A percentile compares a stretch with the other conserved stretches of the same genome.
phyloP scores from a whole-genome alignment of 179 eudicot genomes.

The Silene noctiflora region DNA sequence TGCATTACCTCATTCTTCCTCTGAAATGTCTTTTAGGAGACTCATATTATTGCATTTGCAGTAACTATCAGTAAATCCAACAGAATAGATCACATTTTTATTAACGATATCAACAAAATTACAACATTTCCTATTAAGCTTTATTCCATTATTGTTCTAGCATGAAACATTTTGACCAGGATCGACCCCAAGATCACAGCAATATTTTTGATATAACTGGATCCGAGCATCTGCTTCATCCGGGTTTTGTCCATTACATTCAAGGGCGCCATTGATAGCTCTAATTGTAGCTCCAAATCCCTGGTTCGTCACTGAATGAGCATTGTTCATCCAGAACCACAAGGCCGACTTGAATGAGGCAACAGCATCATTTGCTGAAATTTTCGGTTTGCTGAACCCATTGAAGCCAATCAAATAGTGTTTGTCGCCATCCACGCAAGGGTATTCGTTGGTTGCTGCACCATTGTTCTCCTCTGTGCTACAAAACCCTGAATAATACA shows the following conservation, averaged over 20 bases:
- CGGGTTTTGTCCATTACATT: slow-evolving; percentile 24
- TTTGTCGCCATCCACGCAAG: slow-evolving; percentile 20
- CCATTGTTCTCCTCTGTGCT: slow-evolving; percentile 26
- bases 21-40: too few species aligned
- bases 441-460: slow-evolving; percentile 13
- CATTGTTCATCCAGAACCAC: slow-evolving; percentile 33
- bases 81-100: too few species aligned
- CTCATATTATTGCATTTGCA: too few species aligned
- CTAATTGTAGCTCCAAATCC: slow-evolving; percentile 33
- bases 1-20: too few species aligned
- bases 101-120: too few species aligned
- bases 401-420: slow-evolving; percentile 21
- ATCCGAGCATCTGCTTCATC: slow-evolving; percentile 17
- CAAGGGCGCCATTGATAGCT: slow-evolving; percentile 21
- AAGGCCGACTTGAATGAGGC: slow-evolving; percentile 30
- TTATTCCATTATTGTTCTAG: neutral
- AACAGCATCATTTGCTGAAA: slow-evolving; percentile 19
- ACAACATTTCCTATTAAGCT: too few species aligned
- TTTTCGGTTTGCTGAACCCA: slow-evolving; percentile 27
- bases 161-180: slow-evolving; percentile 31
- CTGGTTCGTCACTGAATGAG: slow-evolving; percentile 23
- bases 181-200: slow-evolving; percentile 26
- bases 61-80: too few species aligned
- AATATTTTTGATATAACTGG: slow-evolving; percentile 24
- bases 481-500: slow-evolving; percentile 21